These are phyloP conservation scores for Spinacia oleracea DNA, from an alignment of 179 eudicot species.

Conservation along the genomic window DNA sequence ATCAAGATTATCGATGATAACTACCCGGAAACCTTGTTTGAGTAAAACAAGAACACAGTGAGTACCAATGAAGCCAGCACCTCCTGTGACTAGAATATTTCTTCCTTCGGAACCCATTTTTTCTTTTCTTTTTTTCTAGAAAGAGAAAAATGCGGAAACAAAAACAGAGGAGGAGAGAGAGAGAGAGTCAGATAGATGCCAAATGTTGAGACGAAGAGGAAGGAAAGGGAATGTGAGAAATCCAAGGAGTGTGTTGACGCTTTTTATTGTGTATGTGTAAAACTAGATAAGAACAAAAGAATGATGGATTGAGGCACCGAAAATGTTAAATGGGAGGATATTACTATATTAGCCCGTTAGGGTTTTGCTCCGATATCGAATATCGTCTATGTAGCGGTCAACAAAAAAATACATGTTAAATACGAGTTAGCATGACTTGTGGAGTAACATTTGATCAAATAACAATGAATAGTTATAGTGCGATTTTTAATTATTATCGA, in stretches of 20 bases:
- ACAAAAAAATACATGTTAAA: no score
- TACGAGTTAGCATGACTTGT: no score
- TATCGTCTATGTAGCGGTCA: no score
- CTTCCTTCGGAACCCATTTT: slow-evolving; percentile 33
- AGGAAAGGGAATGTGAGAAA: slow-evolving; percentile 4
- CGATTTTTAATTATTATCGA: no score
- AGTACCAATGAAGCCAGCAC: slow-evolving; percentile 86
- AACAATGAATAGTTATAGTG: no score
- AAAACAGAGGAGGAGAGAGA: neutral
- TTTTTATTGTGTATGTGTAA: neutral
- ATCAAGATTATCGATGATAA: slow-evolving; percentile 71
- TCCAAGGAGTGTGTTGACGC: neutral
- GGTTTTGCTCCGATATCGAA: no score
- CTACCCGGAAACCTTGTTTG: slow-evolving; percentile 61
- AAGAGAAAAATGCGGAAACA: slow-evolving; percentile 5
- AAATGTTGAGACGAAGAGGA: neutral
- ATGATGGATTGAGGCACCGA: neutral
- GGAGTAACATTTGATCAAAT: no score
- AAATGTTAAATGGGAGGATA: neutral
- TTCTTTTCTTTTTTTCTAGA: no score
- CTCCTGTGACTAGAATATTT: slow-evolving; percentile 82
- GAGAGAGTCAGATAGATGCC: neutral
- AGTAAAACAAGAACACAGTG: slow-evolving; percentile 73
- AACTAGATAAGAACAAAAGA: slow-evolving; percentile 20
- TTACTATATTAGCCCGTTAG: neutral